These are phyloP conservation scores for Apiotrichum sp. DNA, from an alignment of 1,284 basidiomycete genomes.

Conservation along the genomic window DNA sequence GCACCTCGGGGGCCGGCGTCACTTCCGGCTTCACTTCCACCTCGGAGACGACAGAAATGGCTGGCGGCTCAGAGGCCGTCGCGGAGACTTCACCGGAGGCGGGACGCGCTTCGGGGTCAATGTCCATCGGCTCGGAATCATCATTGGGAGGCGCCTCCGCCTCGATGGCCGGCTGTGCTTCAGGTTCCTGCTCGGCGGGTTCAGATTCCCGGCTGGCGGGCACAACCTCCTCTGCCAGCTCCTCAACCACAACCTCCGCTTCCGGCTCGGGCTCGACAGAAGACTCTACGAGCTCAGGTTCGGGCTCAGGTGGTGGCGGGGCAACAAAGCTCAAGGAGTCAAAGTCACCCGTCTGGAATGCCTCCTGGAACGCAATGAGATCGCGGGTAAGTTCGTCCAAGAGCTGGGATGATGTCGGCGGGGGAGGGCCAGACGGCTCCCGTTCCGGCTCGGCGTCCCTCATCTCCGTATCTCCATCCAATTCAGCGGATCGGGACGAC, in stretches of 20 bases:
- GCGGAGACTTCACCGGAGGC: neutral
- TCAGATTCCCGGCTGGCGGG: neutral
- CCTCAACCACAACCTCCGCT: neutral
- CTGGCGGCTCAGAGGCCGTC: neutral
- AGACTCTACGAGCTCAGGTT: too few relatives aligned
- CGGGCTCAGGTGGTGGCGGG: neutral
- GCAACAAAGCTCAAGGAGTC: constrained; percentile 13
- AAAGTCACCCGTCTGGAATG: constrained; percentile 57
- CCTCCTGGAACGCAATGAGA: constrained; percentile 76
- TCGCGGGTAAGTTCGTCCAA: constrained; percentile 86
- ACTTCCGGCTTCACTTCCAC: neutral
- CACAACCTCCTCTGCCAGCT: neutral
- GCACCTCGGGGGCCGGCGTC: neutral
- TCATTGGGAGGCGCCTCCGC: neutral
- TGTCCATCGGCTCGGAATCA: neutral
- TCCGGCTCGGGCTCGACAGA: neutral
- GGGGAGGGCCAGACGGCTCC: constrained; percentile 3
- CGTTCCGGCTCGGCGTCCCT: constrained; percentile 18
- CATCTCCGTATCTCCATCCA: constrained; percentile 2
- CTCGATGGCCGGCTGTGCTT: neutral
- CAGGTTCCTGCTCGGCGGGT: neutral
- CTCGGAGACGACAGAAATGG: neutral
- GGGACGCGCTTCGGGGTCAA: neutral
- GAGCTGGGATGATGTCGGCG: constrained; percentile 58
- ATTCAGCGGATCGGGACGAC: neutral